Evolutionary conservation across 2,329 filamentous ascomycete species (phyloP).

Genomic region (Chrysoporthe deuterocubensis): DNA sequence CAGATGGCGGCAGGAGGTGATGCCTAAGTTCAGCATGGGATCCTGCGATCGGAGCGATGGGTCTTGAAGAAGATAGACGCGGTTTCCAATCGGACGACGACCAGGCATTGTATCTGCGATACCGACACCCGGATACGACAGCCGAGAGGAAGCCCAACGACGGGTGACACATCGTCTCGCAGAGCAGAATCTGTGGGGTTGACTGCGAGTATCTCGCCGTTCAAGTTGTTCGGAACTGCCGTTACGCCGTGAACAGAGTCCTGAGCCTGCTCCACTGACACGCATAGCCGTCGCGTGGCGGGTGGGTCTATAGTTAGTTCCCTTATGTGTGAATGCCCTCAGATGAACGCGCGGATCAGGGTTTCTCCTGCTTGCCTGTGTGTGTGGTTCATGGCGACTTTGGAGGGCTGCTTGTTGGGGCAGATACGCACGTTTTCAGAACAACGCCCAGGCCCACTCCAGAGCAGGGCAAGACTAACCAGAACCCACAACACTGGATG

Average conservation of each 20-base stretch:
- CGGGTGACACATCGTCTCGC: neutral
- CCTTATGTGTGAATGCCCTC: slow-evolving; percentile 18
- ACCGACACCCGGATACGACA: neutral
- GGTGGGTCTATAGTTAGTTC: slow-evolving; percentile 23
- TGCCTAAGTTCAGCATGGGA: neutral
- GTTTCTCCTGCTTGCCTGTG: neutral
- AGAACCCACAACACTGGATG: slow-evolving; percentile 2
- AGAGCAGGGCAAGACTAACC: neutral
- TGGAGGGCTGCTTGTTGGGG: neutral
- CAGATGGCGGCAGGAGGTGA: neutral
- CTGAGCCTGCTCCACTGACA: slow-evolving; percentile 14
- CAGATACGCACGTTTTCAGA: neutral
- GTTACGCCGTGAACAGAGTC: slow-evolving; percentile 10
- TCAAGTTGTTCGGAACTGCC: slow-evolving; percentile 7
- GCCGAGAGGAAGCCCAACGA: neutral
- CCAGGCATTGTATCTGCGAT: neutral
- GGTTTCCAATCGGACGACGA: neutral
- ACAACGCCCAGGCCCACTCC: neutral
- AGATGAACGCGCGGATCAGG: slow-evolving; percentile 6
- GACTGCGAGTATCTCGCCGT: neutral
- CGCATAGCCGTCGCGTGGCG: slow-evolving; percentile 27
- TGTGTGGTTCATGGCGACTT: neutral
- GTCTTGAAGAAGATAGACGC: neutral
- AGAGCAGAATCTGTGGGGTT: neutral
- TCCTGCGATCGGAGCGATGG: neutral